Conservation (phyloP, 306 rosid species). For the Oemleria cerasiformis region DNA sequence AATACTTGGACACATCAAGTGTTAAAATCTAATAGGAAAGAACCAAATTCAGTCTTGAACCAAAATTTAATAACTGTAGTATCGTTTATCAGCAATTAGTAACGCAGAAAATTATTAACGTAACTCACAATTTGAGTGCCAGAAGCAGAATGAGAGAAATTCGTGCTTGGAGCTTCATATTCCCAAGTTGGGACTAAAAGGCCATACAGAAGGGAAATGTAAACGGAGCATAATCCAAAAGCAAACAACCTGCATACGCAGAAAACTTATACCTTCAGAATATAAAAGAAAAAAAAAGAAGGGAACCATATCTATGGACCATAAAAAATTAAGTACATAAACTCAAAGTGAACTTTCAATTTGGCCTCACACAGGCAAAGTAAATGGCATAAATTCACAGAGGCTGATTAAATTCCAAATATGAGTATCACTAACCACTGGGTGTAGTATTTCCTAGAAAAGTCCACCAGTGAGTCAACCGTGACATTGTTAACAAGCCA, state of each 20-base stretch:
- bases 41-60: background rate
- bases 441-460: conserved; percentile 60
- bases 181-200: conserved; percentile 69
- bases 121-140: conserved; percentile 50
- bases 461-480: conserved; percentile 52
- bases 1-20: background rate
- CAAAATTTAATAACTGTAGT: background rate
- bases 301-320: background rate
- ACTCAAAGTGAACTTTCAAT: background rate
- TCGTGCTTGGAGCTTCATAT: conserved; percentile 26
- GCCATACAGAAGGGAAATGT: conserved; percentile 56
- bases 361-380: background rate
- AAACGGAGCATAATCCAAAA: conserved; percentile 49
- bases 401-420: background rate
- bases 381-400: too few species aligned
- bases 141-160: conserved; percentile 30
- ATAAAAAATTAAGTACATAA: background rate
- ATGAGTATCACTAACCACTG: conserved; percentile 63
- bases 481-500: conserved; percentile 54
- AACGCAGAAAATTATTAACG: background rate
- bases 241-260: conserved; percentile 57
- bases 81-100: background rate
- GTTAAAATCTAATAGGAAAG: background rate
- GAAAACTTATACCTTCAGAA: conserved; percentile 24
- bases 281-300: conserved; percentile 18